These are phyloP conservation scores for Pseudognaphalium luteoalbum DNA, from an alignment of 129 eudicot genomes.

Conservation along the genomic window DNA sequence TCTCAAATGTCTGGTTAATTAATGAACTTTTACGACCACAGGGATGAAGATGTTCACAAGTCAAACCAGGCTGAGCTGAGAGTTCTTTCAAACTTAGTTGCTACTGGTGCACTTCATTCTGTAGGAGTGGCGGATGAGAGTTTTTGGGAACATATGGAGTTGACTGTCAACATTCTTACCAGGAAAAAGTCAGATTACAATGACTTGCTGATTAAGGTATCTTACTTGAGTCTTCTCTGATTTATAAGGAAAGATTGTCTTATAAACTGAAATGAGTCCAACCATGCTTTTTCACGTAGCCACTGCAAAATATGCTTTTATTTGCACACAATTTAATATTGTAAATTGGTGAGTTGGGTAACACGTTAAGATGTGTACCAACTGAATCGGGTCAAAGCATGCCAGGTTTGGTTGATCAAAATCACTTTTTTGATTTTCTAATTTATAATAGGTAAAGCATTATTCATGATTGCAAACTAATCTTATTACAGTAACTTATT, in stretches of 20 bases:
- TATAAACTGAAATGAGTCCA: too few species aligned
- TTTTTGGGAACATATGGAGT: neutral
- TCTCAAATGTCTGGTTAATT: slow-evolving; percentile 1
- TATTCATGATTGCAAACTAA: too few species aligned
- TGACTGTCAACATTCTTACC: slow-evolving; percentile 50
- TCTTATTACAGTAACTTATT: too few species aligned
- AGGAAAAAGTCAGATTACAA: slow-evolving; percentile 42
- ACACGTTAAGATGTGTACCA: too few species aligned
- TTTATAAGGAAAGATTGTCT: too few species aligned
- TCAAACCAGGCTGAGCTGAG: slow-evolving; percentile 62
- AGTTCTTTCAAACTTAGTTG: slow-evolving; percentile 72
- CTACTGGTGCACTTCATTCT: slow-evolving; percentile 69
- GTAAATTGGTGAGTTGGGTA: too few species aligned
- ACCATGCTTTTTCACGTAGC: too few species aligned
- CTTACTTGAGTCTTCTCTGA: neutral
- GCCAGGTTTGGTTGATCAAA: too few species aligned
- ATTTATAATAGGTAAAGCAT: too few species aligned
- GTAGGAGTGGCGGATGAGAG: slow-evolving; percentile 18
- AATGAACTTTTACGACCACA: slow-evolving; percentile 42
- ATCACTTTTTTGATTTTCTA: too few species aligned
- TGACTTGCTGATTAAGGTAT: slow-evolving; percentile 76
- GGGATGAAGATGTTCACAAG: slow-evolving; percentile 64
- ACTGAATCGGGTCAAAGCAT: too few species aligned
- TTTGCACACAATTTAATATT: neutral
- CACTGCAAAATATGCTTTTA: neutral